A percentile compares a stretch with the other conserved stretches of the same genome.
Evolutionary conservation across 2,329 filamentous ascomycete species (phyloP).

Genomic region (Ascochyta viciae-villosae): DNA sequence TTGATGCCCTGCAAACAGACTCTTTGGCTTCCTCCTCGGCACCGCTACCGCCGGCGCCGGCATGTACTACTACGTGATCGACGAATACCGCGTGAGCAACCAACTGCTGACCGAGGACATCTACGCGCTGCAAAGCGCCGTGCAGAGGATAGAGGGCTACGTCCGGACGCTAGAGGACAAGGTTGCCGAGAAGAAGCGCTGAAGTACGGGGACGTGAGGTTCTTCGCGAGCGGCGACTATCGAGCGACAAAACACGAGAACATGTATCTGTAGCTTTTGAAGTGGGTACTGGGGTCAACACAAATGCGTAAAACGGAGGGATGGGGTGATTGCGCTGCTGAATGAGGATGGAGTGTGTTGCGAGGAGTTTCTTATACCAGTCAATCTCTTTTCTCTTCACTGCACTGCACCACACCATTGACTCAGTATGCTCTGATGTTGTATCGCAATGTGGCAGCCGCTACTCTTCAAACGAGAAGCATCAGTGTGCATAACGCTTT

Average conservation of each 20-base stretch:
- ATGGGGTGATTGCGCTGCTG: not conserved
- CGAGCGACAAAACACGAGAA: not conserved
- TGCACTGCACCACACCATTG: too few relatives aligned
- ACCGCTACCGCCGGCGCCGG: slow-evolving; percentile 78
- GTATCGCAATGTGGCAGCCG: too few relatives aligned
- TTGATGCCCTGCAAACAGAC: slow-evolving; percentile 56
- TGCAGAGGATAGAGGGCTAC: slow-evolving; percentile 85
- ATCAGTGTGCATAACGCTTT: too few relatives aligned
- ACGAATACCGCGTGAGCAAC: slow-evolving; percentile 93
- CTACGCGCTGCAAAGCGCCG: slow-evolving; percentile 87
- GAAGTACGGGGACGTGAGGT: not conserved
- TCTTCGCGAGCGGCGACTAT: not conserved
- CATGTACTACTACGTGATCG: slow-evolving; percentile 90
- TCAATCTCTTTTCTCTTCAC: not conserved
- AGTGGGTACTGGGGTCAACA: not conserved
- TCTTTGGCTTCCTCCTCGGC: slow-evolving; percentile 91
- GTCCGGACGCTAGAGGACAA: slow-evolving; percentile 83
- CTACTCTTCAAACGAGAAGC: too few relatives aligned
- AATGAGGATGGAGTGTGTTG: not conserved
- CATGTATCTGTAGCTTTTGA: not conserved
- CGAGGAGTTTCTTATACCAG: not conserved
- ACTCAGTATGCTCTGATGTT: too few relatives aligned
- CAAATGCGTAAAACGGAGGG: not conserved
- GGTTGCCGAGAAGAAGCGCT: slow-evolving; percentile 60
- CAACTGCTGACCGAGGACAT: slow-evolving; percentile 95